Evolutionary conservation across 495 filamentous ascomycete genomes (phyloP).

Genomic region (Glutinoglossum americanum): DNA sequence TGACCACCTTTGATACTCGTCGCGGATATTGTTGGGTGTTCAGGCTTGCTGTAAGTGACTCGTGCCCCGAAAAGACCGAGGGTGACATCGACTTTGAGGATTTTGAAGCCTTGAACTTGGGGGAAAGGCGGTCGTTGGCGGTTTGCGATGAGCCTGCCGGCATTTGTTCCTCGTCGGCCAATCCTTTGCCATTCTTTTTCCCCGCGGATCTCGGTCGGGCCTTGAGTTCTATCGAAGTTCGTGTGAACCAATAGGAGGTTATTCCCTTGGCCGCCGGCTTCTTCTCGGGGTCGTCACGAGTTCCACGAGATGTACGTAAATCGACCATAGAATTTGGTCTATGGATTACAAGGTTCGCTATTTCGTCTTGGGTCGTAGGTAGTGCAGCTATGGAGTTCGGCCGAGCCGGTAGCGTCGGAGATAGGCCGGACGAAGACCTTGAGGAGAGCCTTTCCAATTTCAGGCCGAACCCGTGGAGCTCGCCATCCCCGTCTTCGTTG

Average conservation of each 20-base stretch:
- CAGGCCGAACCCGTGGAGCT: background rate
- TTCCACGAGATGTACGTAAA: background rate
- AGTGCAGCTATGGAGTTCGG: background rate
- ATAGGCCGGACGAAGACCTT: background rate
- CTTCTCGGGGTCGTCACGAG: background rate
- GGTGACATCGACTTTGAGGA: conserved; percentile 13
- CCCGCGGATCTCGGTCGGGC: background rate
- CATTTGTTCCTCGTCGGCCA: background rate
- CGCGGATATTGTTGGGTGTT: conserved; percentile 29
- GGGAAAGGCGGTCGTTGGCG: background rate
- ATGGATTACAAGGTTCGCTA: background rate
- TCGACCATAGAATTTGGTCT: background rate
- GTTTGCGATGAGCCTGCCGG: background rate
- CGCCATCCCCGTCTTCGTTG: background rate
- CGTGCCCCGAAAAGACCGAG: conserved; percentile 21
- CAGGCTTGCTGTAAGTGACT: conserved; percentile 17
- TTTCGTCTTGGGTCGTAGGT: background rate
- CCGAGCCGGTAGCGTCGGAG: background rate
- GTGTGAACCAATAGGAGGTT: background rate
- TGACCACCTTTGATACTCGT: conserved; percentile 45
- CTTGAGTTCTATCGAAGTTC: background rate
- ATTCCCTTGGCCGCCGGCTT: background rate
- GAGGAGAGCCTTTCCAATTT: background rate
- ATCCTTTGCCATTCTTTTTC: conserved; percentile 6
- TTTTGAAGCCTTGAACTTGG: conserved; percentile 8